phyloP scores from a whole-genome alignment of 495 filamentous ascomycete genomes.

The Podospora conica region DNA sequence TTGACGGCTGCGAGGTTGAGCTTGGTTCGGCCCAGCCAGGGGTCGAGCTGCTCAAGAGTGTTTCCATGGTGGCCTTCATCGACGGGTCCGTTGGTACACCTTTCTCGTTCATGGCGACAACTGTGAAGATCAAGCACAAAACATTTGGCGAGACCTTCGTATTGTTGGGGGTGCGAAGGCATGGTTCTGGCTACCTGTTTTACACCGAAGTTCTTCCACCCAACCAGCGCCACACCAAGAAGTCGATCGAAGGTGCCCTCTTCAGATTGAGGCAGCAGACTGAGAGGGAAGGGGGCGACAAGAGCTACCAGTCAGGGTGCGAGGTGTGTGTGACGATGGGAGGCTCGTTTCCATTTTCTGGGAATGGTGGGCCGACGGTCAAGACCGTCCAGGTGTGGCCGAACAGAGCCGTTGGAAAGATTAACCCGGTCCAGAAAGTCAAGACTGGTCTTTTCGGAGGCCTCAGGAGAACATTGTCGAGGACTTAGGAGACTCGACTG shows the following conservation, averaged over 20 bases:
- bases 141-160: not conserved
- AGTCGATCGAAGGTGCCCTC: not conserved
- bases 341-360: not conserved
- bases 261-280: not conserved
- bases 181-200: not conserved
- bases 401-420: not conserved
- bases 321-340: not conserved
- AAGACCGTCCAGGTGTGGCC: not conserved
- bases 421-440: not conserved
- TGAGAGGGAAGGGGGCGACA: not conserved
- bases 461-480: not conserved
- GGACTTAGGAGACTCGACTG: not conserved
- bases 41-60: not conserved
- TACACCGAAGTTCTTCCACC: not conserved
- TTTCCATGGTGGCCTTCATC: not conserved
- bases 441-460: not conserved
- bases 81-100: accelerated
- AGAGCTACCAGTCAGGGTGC: not conserved
- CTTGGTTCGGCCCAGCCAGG: not conserved
- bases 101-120: not conserved
- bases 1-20: not conserved
- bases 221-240: not conserved
- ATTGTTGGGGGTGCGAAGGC: not conserved
- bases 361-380: not conserved
- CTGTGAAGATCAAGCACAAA: not conserved